Percentiles rank a stretch among this genome's conserved stretches.
phyloP scores from a whole-genome alignment of 345 rosid genomes.

The Linum lewisii region DNA sequence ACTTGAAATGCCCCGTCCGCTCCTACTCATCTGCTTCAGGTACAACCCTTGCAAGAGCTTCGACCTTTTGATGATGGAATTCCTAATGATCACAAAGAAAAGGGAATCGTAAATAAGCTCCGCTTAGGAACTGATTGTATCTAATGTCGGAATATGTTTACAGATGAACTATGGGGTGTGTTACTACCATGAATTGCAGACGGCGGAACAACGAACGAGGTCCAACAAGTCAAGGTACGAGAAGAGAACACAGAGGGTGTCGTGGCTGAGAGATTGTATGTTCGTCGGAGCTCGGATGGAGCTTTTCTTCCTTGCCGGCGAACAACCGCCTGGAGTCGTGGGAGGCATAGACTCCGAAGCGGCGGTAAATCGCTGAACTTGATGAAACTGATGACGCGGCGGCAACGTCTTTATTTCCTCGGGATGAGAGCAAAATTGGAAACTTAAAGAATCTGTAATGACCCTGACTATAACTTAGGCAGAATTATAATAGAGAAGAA shows the following conservation, averaged over 20 bases:
- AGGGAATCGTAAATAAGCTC: too few relatives aligned
- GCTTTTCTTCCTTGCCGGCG: constrained; percentile 39
- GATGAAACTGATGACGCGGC: too few relatives aligned
- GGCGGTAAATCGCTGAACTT: background rate
- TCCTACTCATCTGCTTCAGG: constrained; percentile 32
- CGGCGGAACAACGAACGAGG: constrained; percentile 66
- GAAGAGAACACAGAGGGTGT: constrained; percentile 58
- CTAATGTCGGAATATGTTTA: too few relatives aligned
- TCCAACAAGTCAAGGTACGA: constrained; percentile 63
- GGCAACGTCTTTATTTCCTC: too few relatives aligned
- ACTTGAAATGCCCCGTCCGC: constrained; percentile 5
- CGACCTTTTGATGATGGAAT: constrained; percentile 35
- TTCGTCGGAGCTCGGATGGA: constrained; percentile 19
- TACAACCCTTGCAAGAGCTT: constrained; percentile 45
- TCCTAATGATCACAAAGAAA: constrained; percentile 27
- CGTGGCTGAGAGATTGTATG: constrained; percentile 39
- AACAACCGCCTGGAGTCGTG: constrained; percentile 17
- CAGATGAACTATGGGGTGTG: too few relatives aligned
- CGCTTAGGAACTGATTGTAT: background rate
- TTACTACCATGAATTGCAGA: constrained; percentile 65
- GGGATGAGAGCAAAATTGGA: too few relatives aligned
- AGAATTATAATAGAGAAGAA: too few relatives aligned
- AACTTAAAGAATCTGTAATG: too few relatives aligned
- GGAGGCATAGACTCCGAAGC: constrained; percentile 10
- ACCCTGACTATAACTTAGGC: too few relatives aligned